Evolutionary conservation across 495 filamentous ascomycete genomes (phyloP).

Genomic region (Choiromyces venosus): DNA sequence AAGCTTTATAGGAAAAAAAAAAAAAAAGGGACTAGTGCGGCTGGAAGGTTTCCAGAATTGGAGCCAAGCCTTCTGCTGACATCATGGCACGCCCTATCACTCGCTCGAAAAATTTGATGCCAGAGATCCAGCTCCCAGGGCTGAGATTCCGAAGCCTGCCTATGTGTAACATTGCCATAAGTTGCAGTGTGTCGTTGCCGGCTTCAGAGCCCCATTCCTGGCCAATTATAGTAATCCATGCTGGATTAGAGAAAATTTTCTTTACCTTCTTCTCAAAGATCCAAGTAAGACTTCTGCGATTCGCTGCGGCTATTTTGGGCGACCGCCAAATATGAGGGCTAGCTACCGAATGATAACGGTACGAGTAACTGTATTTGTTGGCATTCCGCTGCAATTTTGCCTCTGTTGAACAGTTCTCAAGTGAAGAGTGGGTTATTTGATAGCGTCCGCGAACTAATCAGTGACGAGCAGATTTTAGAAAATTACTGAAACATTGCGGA

Average conservation of each 20-base stretch:
- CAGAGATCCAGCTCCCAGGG: background rate
- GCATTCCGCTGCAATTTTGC: background rate
- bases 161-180: background rate
- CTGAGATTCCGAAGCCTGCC: background rate
- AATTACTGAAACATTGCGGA: background rate
- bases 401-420: background rate
- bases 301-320: background rate
- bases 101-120: background rate
- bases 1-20: background rate
- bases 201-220: background rate
- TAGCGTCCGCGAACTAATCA: too few relatives aligned
- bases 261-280: background rate
- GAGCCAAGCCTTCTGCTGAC: background rate
- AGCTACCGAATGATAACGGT: background rate
- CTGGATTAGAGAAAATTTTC: background rate
- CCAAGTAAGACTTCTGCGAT: background rate
- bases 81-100: background rate
- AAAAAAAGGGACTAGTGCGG: background rate
- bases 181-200: background rate
- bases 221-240: background rate
- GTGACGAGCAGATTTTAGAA: too few relatives aligned
- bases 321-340: background rate
- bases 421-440: too few relatives aligned
- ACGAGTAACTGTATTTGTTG: background rate
- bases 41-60: background rate